Evolutionary conservation across 192 early-diverging fungal genomes (phyloP).

Genomic region (Umbelopsis isabellina): DNA sequence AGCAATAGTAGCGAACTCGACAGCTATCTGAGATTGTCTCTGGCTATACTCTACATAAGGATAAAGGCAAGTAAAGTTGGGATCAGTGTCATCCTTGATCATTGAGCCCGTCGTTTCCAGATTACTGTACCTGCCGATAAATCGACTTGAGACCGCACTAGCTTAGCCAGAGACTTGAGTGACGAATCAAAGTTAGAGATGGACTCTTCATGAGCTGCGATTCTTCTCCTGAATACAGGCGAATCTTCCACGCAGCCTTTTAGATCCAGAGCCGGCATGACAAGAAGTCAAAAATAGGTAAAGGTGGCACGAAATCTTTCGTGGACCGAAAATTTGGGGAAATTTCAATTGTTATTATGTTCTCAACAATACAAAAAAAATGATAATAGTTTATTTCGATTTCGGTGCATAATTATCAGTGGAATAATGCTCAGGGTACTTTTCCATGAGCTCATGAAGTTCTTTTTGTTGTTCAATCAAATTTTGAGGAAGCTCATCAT

Average conservation of each 20-base stretch:
- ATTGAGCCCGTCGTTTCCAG: too few relatives aligned
- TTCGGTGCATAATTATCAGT: constrained; percentile 30
- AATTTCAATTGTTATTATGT: neutral
- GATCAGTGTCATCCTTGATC: too few relatives aligned
- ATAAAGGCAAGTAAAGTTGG: too few relatives aligned
- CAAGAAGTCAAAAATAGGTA: constrained; percentile 12
- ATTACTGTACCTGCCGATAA: constrained; percentile 50
- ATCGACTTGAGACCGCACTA: constrained; percentile 55
- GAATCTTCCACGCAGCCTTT: constrained; percentile 61
- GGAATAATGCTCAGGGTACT: constrained; percentile 84
- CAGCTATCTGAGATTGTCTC: constrained; percentile 55
- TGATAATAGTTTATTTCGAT: neutral
- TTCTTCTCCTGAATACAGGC: constrained; percentile 57
- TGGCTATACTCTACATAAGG: constrained; percentile 48
- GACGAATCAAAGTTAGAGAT: constrained; percentile 54
- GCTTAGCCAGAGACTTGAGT: constrained; percentile 55
- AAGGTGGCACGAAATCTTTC: neutral
- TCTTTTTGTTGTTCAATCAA: constrained; percentile 81
- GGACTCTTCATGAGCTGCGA: constrained; percentile 55
- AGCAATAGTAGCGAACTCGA: constrained; percentile 55
- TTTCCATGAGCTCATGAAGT: constrained; percentile 74
- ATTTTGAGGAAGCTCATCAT: constrained; percentile 80
- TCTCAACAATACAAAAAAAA: too few relatives aligned
- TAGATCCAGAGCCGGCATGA: constrained; percentile 56
- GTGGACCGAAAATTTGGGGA: neutral